These are phyloP conservation scores for Ophiostoma ips DNA, from an alignment of 2,329 filamentous ascomycete genomes.

Conservation along the genomic window DNA sequence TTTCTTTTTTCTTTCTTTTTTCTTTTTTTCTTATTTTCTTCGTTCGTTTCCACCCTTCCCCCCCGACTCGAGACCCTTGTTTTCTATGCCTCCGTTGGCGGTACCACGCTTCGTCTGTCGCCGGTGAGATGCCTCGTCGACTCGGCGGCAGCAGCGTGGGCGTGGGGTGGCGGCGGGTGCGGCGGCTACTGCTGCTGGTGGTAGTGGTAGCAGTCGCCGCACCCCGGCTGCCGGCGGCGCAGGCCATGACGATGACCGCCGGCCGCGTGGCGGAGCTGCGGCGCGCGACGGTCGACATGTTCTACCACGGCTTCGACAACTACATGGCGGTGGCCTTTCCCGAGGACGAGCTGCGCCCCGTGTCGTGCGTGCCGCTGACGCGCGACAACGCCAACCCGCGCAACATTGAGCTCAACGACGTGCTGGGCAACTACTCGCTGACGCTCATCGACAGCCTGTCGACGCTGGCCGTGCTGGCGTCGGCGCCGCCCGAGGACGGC, in stretches of 20 bases:
- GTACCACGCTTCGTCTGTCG: slow-evolving; percentile 18
- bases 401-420: slow-evolving; percentile 84
- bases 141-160: slow-evolving; percentile 19
- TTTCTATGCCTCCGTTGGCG: slow-evolving; percentile 20
- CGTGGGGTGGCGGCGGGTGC: not conserved
- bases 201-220: too few species aligned
- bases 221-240: slow-evolving; percentile 19
- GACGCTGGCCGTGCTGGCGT: slow-evolving; percentile 83
- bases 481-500: slow-evolving; percentile 44
- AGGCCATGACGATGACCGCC: slow-evolving; percentile 47
- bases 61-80: too few species aligned
- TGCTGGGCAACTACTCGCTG: slow-evolving; percentile 90
- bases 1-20: too few species aligned
- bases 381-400: slow-evolving; percentile 67
- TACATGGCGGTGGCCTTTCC: slow-evolving; percentile 92
- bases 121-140: slow-evolving; percentile 27
- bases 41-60: not conserved
- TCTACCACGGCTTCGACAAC: slow-evolving; percentile 92
- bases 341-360: slow-evolving; percentile 82
- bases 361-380: slow-evolving; percentile 72
- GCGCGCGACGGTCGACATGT: slow-evolving; percentile 59
- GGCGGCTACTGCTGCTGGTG: not conserved
- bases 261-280: slow-evolving; percentile 41
- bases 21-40: too few species aligned
- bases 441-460: slow-evolving; percentile 92